Conservation (phyloP, 2,329 filamentous ascomycete species). For the Pseudocercospora crystallina region DNA sequence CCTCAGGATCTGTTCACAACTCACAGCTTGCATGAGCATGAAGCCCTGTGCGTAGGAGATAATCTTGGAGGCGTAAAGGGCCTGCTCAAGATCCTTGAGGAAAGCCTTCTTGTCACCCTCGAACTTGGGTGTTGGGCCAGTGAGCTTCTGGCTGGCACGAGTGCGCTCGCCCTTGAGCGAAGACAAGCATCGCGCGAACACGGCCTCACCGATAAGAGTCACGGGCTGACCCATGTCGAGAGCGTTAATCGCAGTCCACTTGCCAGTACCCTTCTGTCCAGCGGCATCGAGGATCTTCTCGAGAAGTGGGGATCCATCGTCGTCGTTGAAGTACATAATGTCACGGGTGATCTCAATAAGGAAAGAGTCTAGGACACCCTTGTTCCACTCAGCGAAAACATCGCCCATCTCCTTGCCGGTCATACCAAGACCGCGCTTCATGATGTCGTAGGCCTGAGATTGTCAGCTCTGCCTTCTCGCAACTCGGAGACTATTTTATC, state of each 20-base stretch:
- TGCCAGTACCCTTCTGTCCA: constrained; percentile 98
- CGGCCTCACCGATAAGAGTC: constrained; percentile 94
- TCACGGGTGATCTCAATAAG: constrained; percentile 98
- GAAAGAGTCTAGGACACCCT: constrained; percentile 97
- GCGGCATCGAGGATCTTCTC: constrained; percentile 99
- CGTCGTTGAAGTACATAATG: constrained; percentile 97
- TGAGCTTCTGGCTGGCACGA: constrained; percentile 75
- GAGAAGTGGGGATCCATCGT: constrained; percentile 83
- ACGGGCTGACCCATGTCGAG: constrained; percentile 98
- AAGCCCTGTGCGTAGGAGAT: constrained; percentile 99
- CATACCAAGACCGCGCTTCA: constrained; percentile 95
- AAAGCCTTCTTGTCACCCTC: constrained; percentile 89
- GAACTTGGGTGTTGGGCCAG: constrained; percentile 76
- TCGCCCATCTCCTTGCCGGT: constrained; percentile 93
- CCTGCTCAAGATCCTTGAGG: constrained; percentile 96
- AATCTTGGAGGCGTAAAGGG: constrained; percentile 98
- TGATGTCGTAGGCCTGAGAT: constrained; percentile 91
- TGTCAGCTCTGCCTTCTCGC: constrained; percentile 18
- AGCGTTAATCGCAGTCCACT: constrained; percentile 99
- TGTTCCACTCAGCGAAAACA: constrained; percentile 95
- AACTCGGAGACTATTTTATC: constrained; percentile 27
- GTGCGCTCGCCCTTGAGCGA: constrained; percentile 91
- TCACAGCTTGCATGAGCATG: constrained; percentile 98
- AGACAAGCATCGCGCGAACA: constrained; percentile 91
- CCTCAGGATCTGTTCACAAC: constrained; percentile 34